Evolutionary conservation across 495 filamentous ascomycete genomes (phyloP).

Genomic region (Penicillium ucsense): DNA sequence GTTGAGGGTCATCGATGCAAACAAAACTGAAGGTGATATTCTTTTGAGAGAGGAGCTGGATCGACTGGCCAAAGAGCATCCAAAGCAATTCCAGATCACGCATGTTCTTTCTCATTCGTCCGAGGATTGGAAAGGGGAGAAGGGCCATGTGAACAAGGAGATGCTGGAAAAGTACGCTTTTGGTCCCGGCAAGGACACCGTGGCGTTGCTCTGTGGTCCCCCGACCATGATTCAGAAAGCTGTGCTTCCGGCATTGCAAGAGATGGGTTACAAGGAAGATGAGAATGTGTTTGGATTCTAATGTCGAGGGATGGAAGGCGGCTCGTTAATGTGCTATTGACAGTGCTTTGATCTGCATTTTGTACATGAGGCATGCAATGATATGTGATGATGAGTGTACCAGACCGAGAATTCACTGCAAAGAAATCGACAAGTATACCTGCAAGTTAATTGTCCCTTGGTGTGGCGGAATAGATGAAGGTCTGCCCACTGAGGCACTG

Average conservation of each 20-base stretch:
- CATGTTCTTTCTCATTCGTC: background rate
- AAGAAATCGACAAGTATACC: too few relatives aligned
- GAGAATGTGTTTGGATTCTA: constrained; percentile 1
- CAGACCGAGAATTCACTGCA: too few relatives aligned
- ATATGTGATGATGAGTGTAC: too few relatives aligned
- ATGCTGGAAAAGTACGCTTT: background rate
- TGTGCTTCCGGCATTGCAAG: background rate
- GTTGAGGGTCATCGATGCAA: background rate
- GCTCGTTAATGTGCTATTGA: too few relatives aligned
- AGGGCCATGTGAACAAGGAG: background rate
- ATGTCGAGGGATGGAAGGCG: too few relatives aligned
- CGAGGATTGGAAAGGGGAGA: background rate
- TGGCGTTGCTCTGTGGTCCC: background rate
- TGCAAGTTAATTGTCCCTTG: too few relatives aligned
- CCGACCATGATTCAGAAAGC: background rate
- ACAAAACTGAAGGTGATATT: background rate
- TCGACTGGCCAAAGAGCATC: background rate
- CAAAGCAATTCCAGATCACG: background rate
- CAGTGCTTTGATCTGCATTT: too few relatives aligned
- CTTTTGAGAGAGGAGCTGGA: background rate
- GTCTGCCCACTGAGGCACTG: too few relatives aligned
- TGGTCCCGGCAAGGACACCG: background rate
- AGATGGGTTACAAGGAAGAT: constrained; percentile 1
- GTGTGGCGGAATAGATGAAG: too few relatives aligned
- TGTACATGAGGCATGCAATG: too few relatives aligned